These are phyloP conservation scores for Pythium periplocum DNA, from an alignment of 352 stramenopile genomes.

Conservation along the genomic window DNA sequence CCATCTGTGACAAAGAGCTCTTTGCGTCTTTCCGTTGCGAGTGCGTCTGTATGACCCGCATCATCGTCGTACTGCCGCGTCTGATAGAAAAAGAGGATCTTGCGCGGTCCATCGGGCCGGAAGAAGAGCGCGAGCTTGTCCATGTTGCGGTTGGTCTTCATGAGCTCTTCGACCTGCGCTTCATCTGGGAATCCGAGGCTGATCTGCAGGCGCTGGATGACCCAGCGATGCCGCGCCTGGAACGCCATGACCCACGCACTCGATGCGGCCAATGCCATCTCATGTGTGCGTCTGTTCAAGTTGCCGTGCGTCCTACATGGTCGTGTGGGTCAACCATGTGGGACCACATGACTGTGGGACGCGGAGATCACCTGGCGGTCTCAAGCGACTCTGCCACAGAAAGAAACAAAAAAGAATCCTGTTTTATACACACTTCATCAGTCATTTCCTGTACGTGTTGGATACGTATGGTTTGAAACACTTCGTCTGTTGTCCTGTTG, in stretches of 20 bases:
- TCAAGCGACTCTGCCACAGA: too few relatives aligned
- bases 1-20: constrained; percentile 85
- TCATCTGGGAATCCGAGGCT: constrained; percentile 71
- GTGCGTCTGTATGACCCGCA: not conserved
- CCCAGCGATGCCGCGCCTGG: constrained; percentile 80
- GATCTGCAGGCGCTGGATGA: constrained; percentile 78
- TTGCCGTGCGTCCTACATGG: not conserved
- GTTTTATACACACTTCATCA: too few relatives aligned
- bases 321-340: too few relatives aligned
- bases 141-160: constrained; percentile 80
- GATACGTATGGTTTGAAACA: too few relatives aligned
- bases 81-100: constrained; percentile 84
- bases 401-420: too few relatives aligned
- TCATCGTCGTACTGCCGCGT: constrained; percentile 17
- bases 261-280: too few relatives aligned
- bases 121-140: constrained; percentile 72
- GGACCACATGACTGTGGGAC: not conserved
- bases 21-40: constrained; percentile 19
- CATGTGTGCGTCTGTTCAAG: too few relatives aligned
- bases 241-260: constrained; percentile 49
- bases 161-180: constrained; percentile 67
- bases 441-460: too few relatives aligned
- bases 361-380: not conserved
- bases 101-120: constrained; percentile 48
- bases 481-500: too few relatives aligned